Evolutionary conservation across 495 filamentous ascomycete genomes (phyloP), one percentile per base, ranked within the genome.

Genomic region (Aspergillus wentii): DNA sequence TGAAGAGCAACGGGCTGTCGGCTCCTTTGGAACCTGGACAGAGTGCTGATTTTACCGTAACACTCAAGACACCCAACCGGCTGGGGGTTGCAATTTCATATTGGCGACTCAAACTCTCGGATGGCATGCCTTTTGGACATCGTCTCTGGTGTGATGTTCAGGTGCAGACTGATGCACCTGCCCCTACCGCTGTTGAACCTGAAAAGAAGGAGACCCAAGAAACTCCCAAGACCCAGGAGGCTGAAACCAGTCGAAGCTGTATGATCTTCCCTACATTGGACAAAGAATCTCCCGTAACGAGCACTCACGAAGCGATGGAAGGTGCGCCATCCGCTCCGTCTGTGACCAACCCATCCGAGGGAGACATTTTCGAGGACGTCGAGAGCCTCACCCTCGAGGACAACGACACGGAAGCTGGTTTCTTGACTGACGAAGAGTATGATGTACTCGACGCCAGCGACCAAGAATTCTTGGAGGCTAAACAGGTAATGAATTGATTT

Each of bases 241-340:
- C 54, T 47, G 55, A 52, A 29, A 11, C 43, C 26, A 46, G 54
- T 14, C 60, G 73, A 35, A 84, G 82, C 58, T 75, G 82, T 40
- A 95, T 97, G 87, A 88, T 97, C 52, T 97, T 98, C 78, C 94
- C 94, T 43, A 91, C 84, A 63, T 77, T 98, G 14, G 88, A 92
- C 43, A 95, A 95, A 63, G 92, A 97, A 61, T 94, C 88, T 13
- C 91, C 92, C 3, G 74, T 76, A 23, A 70, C 81, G 9, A 95
- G 88, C 62, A 78, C 85, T 26, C 81, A 94, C 49, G 75, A 83
- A 56, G 72, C 71, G 21, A 43, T 49, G 9, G 40, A 49, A n/a
- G 41, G 52, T 8, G 48, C 55, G 15, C 48, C 51, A 9, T 33
- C 51, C 5, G 60, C 69, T 27, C 65, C 52, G 17, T 56, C 54